phyloP scores from a whole-genome alignment of 2,329 filamentous ascomycete genomes.

The Chlorencoelia australis region DNA sequence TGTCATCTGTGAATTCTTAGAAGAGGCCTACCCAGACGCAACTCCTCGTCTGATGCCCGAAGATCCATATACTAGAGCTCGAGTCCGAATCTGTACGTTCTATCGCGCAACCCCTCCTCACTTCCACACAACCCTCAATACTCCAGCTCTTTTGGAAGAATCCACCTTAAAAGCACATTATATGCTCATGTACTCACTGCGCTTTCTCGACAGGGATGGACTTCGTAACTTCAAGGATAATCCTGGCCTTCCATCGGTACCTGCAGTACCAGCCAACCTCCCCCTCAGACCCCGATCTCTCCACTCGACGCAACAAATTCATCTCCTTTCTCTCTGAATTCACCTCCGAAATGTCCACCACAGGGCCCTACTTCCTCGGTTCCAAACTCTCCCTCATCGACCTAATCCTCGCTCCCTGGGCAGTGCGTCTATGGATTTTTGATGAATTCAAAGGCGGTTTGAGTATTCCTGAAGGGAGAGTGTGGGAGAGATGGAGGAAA shows the following conservation, averaged over 20 bases:
- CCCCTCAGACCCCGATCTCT: slow-evolving; percentile 32
- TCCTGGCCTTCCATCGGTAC: slow-evolving; percentile 58
- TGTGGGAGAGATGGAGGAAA: slow-evolving; percentile 54
- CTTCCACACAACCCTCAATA: too few species aligned
- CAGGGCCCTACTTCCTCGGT: slow-evolving; percentile 61
- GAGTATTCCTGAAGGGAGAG: slow-evolving; percentile 37
- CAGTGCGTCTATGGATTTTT: slow-evolving; percentile 60
- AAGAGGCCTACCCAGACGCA: slow-evolving; percentile 53
- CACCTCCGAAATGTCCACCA: slow-evolving; percentile 47
- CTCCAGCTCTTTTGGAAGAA: too few species aligned
- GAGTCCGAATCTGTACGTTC: slow-evolving; percentile 48
- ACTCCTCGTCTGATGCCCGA: slow-evolving; percentile 42
- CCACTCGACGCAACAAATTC: slow-evolving; percentile 48
- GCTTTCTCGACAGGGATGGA: slow-evolving; percentile 56
- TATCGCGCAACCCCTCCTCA: too few species aligned
- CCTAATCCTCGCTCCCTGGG: slow-evolving; percentile 63
- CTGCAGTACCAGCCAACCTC: slow-evolving; percentile 45
- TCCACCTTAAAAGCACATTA: too few species aligned
- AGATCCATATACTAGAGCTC: slow-evolving; percentile 53
- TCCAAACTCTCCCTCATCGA: slow-evolving; percentile 56
- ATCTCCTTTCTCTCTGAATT: slow-evolving; percentile 49
- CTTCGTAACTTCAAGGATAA: slow-evolving; percentile 55
- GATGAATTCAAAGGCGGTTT: slow-evolving; percentile 61
- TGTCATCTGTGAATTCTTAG: slow-evolving; percentile 65
- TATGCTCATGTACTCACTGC: too few species aligned